A percentile compares a stretch with the other conserved stretches of the same genome.
Conservation (phyloP, 2,329 filamentous ascomycete genomes). For the Exophiala alcalophila region DNA sequence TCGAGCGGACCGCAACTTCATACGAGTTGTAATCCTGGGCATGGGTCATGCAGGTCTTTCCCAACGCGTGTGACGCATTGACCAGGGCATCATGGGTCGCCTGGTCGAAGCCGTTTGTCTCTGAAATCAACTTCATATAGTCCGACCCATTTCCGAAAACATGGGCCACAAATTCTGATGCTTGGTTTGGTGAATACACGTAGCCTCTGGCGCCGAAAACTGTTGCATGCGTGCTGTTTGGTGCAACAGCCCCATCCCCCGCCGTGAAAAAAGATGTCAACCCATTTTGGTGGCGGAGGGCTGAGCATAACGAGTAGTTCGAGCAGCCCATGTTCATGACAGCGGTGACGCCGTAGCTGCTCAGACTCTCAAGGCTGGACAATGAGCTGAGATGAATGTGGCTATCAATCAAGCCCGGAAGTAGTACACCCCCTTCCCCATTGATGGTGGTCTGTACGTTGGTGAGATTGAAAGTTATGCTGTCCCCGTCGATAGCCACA, state of each 20-base stretch:
- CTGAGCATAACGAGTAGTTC: background rate
- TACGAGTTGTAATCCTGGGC: background rate
- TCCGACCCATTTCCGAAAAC: slow-evolving; percentile 3
- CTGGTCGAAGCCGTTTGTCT: background rate
- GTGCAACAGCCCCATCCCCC: background rate
- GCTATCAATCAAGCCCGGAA: slow-evolving; percentile 32
- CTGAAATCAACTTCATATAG: slow-evolving; percentile 5
- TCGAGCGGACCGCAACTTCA: background rate
- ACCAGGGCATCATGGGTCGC: background rate
- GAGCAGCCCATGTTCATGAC: slow-evolving; percentile 18
- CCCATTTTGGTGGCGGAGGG: background rate
- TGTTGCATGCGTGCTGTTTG: background rate
- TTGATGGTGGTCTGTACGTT: slow-evolving; percentile 17
- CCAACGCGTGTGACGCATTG: background rate
- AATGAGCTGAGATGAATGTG: slow-evolving; percentile 24
- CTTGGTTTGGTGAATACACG: no score
- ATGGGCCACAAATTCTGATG: background rate
- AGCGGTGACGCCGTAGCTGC: slow-evolving; percentile 29
- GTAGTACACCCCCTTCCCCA: slow-evolving; percentile 21
- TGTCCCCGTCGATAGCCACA: background rate
- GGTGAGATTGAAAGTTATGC: no score
- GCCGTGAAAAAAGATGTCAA: slow-evolving; percentile 6
- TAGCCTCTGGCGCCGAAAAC: background rate
- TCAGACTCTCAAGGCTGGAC: slow-evolving; percentile 18
- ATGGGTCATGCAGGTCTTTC: slow-evolving; percentile 1